Evolutionary conservation across 2,329 filamentous ascomycete species (phyloP), one percentile per base, ranked within the genome.

Genomic region (Cryoendolithus antarcticus): DNA sequence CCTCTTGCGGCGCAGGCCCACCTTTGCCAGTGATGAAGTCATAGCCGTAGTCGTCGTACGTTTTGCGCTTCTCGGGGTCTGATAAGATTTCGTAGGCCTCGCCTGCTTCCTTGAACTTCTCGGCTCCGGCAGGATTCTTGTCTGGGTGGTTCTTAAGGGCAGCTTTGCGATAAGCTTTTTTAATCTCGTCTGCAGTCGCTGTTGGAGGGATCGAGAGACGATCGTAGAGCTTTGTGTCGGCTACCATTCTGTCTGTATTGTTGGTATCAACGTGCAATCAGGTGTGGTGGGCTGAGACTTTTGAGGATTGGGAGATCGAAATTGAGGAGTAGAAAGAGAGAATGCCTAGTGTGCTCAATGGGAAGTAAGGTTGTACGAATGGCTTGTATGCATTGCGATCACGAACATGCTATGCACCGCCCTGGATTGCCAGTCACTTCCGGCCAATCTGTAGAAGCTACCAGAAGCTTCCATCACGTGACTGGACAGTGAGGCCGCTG

Each of bases 11-110:
- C 36, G 72, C 69, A 24, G 55, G 55, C 9, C 53, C 55, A 5
- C 52, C 55, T 35, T 58, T 56, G 37, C 55, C 55, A 7, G 52
- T 58, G 37, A 98, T 73, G 66, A 89, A 94, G 54, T 96, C 91
- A 45, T 96, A 80, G 46, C 91, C 91, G 62, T 80, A 95, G 58
- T 89, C 80, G 60, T 98, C 91, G 61, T 98, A 98, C 32, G 80
- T 80, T 63, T 93, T 91, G 56, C 91, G 82, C 66, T 96, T 98
- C 60, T 96, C 88, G 44, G 89, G 88, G 55, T 98, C 91, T 45
- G 86, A 93, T 3, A 98, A 77, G 52, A 98, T 93, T 66, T 98
- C 91, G 67, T 95, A 98, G 41, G 91, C 91, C 66, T 96, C 88
- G 1, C 86, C 94, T 48, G 86, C 83, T 62, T 96, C 91, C 67